phyloP scores from a whole-genome alignment of 306 rosid genomes.

The Malus sylvestris region DNA sequence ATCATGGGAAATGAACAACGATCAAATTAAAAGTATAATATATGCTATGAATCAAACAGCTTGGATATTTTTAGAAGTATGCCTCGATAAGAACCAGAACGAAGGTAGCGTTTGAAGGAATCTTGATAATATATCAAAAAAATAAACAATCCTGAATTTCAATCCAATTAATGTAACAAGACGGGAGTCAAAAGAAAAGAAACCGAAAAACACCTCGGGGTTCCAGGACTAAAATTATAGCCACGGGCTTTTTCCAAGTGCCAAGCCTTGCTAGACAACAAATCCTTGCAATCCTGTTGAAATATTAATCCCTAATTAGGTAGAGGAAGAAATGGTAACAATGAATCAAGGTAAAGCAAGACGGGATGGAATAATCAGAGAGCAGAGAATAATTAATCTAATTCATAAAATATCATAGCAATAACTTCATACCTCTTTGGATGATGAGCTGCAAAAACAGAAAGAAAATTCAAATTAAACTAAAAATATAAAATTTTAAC shows the following conservation, averaged over 20 bases:
- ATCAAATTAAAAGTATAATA: neutral
- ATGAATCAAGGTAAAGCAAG: neutral
- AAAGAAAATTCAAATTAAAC: neutral
- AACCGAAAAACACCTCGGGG: constrained; percentile 53
- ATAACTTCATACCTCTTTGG: constrained; percentile 75
- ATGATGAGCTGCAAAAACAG: constrained; percentile 70
- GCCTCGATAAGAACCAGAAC: neutral
- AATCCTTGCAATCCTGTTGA: constrained; percentile 70
- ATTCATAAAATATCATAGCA: neutral
- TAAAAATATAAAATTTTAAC: neutral
- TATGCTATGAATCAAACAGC: neutral
- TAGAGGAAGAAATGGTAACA: neutral
- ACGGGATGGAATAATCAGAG: neutral
- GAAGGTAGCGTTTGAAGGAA: neutral
- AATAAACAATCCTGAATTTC: neutral
- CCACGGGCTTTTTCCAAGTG: constrained; percentile 79
- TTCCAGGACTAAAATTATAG: constrained; percentile 82
- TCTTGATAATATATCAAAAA: neutral
- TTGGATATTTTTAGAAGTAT: neutral
- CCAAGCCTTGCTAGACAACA: constrained; percentile 71
- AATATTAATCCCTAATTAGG: neutral
- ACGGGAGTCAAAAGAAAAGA: neutral
- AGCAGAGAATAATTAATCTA: neutral
- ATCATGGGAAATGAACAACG: neutral
- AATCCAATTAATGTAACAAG: neutral